Percentiles rank a stretch among this genome's conserved stretches.
Conservation (phyloP, 2,329 filamentous ascomycete species). For the Xylaria sp. region DNA sequence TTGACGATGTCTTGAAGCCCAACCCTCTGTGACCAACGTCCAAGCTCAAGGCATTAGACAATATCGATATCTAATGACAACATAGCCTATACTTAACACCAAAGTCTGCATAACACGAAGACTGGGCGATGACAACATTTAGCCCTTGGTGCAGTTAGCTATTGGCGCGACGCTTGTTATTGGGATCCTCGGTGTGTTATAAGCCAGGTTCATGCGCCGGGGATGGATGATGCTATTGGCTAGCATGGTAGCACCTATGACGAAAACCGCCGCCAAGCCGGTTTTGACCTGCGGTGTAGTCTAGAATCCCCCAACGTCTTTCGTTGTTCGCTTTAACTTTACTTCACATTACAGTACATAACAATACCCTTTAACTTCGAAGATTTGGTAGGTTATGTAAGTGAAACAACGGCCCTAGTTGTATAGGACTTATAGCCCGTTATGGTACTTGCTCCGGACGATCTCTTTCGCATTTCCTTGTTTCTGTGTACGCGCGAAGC, state of each 20-base stretch:
- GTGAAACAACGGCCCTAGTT: background rate
- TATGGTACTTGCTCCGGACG: conserved; percentile 21
- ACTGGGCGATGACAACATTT: conserved; percentile 21
- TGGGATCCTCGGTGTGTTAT: conserved; percentile 5
- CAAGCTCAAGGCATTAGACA: background rate
- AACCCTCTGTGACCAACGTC: background rate
- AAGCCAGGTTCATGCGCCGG: conserved; percentile 11
- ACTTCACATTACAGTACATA: background rate
- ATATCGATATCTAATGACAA: conserved; percentile 16
- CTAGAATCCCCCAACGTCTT: background rate
- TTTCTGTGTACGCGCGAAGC: conserved; percentile 1
- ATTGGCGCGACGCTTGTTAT: background rate
- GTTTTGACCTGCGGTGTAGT: background rate
- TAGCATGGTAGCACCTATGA: conserved; percentile 13
- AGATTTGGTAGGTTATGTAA: background rate
- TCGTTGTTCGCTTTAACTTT: background rate
- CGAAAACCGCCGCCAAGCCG: background rate
- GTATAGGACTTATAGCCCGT: conserved; percentile 12
- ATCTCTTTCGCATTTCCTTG: conserved; percentile 25
- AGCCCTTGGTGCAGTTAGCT: background rate
- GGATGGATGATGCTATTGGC: conserved; percentile 23
- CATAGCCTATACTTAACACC: background rate
- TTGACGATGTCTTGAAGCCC: background rate
- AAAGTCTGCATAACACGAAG: conserved; percentile 15
- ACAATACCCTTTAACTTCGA: background rate